Conservation (phyloP, 441 rosid species). For the Mallotus japonicus region DNA sequence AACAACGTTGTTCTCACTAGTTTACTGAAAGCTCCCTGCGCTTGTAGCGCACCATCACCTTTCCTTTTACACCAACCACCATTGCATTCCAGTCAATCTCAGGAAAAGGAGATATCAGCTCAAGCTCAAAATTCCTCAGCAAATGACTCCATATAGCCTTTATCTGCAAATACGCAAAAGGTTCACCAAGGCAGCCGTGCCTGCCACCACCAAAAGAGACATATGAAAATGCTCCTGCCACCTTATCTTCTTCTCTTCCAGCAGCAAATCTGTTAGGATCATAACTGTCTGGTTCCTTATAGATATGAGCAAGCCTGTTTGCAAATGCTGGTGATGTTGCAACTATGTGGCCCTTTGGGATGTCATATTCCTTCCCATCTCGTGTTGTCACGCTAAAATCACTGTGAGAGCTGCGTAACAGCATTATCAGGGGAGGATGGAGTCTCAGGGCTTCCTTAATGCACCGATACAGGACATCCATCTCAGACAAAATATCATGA, state of each 20-base stretch:
- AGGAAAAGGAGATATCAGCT: slow-evolving; percentile 88
- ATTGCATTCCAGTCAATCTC: slow-evolving; percentile 99
- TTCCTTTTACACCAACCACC: slow-evolving; percentile 99
- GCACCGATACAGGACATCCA: slow-evolving; percentile 87
- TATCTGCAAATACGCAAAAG: slow-evolving; percentile 97
- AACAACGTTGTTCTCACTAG: slow-evolving; percentile 12
- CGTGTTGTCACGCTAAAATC: slow-evolving; percentile 79
- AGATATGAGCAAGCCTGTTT: slow-evolving; percentile 83
- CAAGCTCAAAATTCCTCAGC: slow-evolving; percentile 87
- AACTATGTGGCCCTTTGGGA: slow-evolving; percentile 94
- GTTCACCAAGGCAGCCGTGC: slow-evolving; percentile 98
- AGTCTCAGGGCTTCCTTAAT: slow-evolving; percentile 98
- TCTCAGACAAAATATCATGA: slow-evolving; percentile 87
- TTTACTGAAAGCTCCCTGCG: slow-evolving; percentile 54
- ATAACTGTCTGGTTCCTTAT: slow-evolving; percentile 73
- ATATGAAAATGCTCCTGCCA: slow-evolving; percentile 79
- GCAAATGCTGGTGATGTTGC: slow-evolving; percentile 98
- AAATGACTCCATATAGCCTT: slow-evolving; percentile 99
- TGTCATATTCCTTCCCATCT: slow-evolving; percentile 83
- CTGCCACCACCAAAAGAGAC: slow-evolving; percentile 97
- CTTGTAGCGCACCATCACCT: slow-evolving; percentile 95
- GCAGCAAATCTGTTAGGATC: slow-evolving; percentile 81
- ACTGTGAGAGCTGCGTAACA: slow-evolving; percentile 77
- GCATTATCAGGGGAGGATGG: slow-evolving; percentile 96
- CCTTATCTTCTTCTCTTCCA: slow-evolving; percentile 98